Base-by-base conservation (phyloP, 805 yeast genomes). In the Pichia cabralensis region DNA sequence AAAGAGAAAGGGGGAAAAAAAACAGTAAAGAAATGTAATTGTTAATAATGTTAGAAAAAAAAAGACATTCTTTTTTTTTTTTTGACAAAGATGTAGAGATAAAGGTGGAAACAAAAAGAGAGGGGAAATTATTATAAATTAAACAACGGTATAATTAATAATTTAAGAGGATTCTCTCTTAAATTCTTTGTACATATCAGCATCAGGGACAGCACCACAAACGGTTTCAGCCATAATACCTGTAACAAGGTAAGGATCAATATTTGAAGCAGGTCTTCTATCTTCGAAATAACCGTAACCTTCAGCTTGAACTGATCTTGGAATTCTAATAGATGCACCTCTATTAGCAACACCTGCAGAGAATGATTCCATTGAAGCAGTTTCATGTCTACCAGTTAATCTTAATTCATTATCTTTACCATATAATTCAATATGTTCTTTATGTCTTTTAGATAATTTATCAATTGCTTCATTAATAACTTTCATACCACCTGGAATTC, bases 201-300 rank as follows among this genome's bases (percentile, higher is more conserved):
- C 95, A 56, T 84, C 94, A 44, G 92, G 85, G 54, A 88, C 82
- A 35, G 89, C 74, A 63, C 96, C 96, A 61, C 88, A 82, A 48
- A 92, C 78, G 50, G 97, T 89, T 74, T 92, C 98, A 53, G 81
- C 81, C 79, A 92, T 84, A 61, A 92, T 86, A 74, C 97, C 98
- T 38, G 96, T 88, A 47, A 92, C 97, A 64, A 89, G 76, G 71
- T 92, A 92, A 50, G 98, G 97, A 66, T 92, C 98, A 55, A 92
- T 92, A 80, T 92, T 92, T 44, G 97, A 88, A 49, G 98, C 98
- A 40, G 98, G 98, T 73, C 98, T 85, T 74, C 98, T 84, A 69
- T 92, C 98, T 75, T 92, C 98, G 56, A 92, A 89, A 78, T 92
- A 92, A 42, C 98, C 98, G 67, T 66, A 84, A 42, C 96, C 96